Conservation (phyloP, 805 yeast genomes). For the Myxozyma monticola region DNA sequence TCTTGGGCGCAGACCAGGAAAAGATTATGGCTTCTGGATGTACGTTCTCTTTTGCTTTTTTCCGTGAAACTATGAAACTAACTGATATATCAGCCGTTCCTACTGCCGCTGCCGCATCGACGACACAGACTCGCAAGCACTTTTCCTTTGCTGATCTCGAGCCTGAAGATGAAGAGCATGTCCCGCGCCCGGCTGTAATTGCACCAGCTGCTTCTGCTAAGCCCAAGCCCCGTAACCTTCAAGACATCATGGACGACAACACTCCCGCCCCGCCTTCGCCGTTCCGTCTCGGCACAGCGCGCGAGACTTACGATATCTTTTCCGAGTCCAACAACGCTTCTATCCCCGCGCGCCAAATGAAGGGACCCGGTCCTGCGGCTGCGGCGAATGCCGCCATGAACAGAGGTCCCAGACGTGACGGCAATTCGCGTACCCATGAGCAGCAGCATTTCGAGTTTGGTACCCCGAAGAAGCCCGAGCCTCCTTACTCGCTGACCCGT, state of each 20-base stretch:
- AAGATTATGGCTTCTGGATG: slow-evolving; percentile 17
- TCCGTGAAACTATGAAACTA: not conserved
- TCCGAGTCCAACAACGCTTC: slow-evolving; percentile 5
- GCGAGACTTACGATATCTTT: slow-evolving; percentile 11
- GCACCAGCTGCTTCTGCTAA: slow-evolving; percentile 28
- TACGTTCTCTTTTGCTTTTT: slow-evolving; percentile 1
- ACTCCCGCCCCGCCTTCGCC: slow-evolving; percentile 18
- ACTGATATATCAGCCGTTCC: slow-evolving; percentile 6
- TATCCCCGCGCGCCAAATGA: not conserved
- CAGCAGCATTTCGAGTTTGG: slow-evolving; percentile 29
- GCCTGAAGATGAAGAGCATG: slow-evolving; percentile 27
- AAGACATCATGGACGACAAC: slow-evolving; percentile 24
- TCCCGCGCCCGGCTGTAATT: slow-evolving; percentile 27
- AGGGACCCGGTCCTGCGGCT: slow-evolving; percentile 7
- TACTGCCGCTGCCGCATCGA: not conserved
- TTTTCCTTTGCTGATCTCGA: slow-evolving; percentile 22
- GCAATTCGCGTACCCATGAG: slow-evolving; percentile 15
- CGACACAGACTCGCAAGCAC: slow-evolving; percentile 4
- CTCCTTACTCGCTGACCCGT: slow-evolving; percentile 24
- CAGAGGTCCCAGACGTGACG: slow-evolving; percentile 18
- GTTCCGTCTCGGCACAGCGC: slow-evolving; percentile 17
- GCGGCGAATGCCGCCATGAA: not conserved
- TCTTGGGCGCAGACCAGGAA: slow-evolving; percentile 30
- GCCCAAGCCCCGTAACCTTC: slow-evolving; percentile 28
- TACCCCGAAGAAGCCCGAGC: slow-evolving; percentile 19